Conservation (phyloP, 352 stramenopile species). For the Globisporangium nunn region DNA sequence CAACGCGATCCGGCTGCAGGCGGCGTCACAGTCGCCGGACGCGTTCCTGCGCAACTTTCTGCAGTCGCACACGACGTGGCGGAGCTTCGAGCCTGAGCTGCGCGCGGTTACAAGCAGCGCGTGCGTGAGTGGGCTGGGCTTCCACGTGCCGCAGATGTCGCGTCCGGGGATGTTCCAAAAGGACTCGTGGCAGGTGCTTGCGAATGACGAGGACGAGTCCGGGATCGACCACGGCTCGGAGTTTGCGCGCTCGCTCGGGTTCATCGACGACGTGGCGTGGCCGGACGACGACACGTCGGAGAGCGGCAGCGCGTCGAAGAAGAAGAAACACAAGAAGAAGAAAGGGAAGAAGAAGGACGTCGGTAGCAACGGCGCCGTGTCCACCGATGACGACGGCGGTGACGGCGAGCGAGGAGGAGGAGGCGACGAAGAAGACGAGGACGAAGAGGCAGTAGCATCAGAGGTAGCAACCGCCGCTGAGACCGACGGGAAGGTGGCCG, state of each 20-base stretch:
- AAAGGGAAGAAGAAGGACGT: slow-evolving; percentile 25
- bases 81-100: slow-evolving; percentile 64
- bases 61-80: slow-evolving; percentile 83
- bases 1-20: slow-evolving; percentile 86
- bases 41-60: slow-evolving; percentile 88
- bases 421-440: not conserved
- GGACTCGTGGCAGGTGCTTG: slow-evolving; percentile 56
- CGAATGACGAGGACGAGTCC: slow-evolving; percentile 28
- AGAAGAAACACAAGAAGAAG: slow-evolving; percentile 73
- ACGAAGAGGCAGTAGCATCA: not conserved
- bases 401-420: too few species aligned
- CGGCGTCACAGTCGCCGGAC: slow-evolving; percentile 80
- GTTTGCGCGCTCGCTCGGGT: slow-evolving; percentile 71
- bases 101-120: slow-evolving; percentile 41
- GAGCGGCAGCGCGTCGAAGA: slow-evolving; percentile 45
- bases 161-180: slow-evolving; percentile 46
- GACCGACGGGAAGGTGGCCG: slow-evolving; percentile 2
- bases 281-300: slow-evolving; percentile 41
- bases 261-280: slow-evolving; percentile 82
- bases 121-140: slow-evolving; percentile 62
- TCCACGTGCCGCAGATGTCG: slow-evolving; percentile 64
- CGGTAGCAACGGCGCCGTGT: not conserved
- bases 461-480: not conserved
- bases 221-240: slow-evolving; percentile 82
- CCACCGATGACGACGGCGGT: slow-evolving; percentile 8